Base-by-base conservation (phyloP, 2,329 filamentous ascomycete genomes). In the Thyridium curvatum region DNA sequence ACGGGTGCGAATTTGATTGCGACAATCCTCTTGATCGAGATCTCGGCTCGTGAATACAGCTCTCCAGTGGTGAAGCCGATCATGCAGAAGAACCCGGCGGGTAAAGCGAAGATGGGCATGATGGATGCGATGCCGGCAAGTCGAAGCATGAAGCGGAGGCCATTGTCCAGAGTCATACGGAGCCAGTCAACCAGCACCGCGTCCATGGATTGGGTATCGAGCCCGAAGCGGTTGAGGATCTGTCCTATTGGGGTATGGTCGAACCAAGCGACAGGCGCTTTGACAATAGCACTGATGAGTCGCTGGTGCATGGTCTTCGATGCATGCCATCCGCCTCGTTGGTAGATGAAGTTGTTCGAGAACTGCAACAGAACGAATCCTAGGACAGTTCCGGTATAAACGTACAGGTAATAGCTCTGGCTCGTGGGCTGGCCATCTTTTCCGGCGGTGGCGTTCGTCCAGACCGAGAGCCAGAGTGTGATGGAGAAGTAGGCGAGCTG, bases 191-290 rank as follows among this genome's bases (percentile, higher is more conserved):
- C 86, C 41, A 95, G 84, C 59, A 95, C 89, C 56, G 95, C 88
- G 49, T 96, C 90, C 18, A 96, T 74, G 14, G 86, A 79, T 58
- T 95, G 87, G 8, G 95, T 77, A 58, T 96, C 90, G 59, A 94
- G 94, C 53, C 89, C 94, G 62, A 96, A 95, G 28, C 90, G 79
- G 60, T 95, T 95, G 79, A 95, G 94, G 49, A 96, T 69, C 58
- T 94, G 89, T 9, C 90, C 90, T 1, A 94, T 74, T 3, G 90
- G 90, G 1, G 90, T 95, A 1, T 88, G 84, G 54, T 95, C 90
- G 56, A 95, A 95, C 65, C 95, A 96, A 53, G 84, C 85, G 68
- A 95, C 94, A 55, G 87, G 90, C 30, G 90, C 90, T 46, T 88
- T 78, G 21, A 85, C 82, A 17, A 96, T 78, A 3, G 82, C 72